Evolutionary conservation across 164 flowering plant genomes (phyloP).

Genomic region (Cinnamomum micranthum): DNA sequence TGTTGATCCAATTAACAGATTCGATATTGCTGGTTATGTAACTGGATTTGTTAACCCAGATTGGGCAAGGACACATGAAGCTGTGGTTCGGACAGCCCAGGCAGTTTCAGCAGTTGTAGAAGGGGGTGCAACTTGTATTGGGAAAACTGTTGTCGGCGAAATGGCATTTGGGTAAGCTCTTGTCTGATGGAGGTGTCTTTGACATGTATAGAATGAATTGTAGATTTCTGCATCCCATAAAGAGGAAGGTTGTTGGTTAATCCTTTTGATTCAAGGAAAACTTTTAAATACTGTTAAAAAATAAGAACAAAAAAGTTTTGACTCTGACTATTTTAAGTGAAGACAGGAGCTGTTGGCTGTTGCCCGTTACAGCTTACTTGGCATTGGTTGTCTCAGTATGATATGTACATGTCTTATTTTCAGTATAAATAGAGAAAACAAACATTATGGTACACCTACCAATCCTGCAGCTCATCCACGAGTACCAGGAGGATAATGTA

Average conservation of each 20-base stretch:
- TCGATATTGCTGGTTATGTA: conserved; percentile 78
- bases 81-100: conserved; percentile 56
- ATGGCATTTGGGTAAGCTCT: conserved; percentile 60
- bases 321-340: too few relatives aligned
- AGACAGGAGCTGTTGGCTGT: background rate
- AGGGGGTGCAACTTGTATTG: conserved; percentile 88
- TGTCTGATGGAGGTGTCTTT: background rate
- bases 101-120: conserved; percentile 67
- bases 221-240: background rate
- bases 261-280: background rate
- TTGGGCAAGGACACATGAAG: conserved; percentile 77
- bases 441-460: conserved; percentile 75
- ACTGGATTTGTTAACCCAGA: conserved; percentile 91
- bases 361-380: conserved; percentile 2
- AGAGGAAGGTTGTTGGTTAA: background rate
- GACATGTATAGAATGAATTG: background rate
- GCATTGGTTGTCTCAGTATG: conserved; percentile 2
- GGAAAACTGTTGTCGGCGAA: conserved; percentile 85
- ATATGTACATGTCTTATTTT: conserved; percentile 7
- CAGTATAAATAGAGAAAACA: conserved; percentile 86
- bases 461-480: conserved; percentile 66
- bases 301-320: background rate
- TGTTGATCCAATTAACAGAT: conserved; percentile 39
- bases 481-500: conserved; percentile 80
- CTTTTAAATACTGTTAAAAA: too few relatives aligned